Conservation (phyloP, 257 asterid genomes). For the Solanum rostratum region DNA sequence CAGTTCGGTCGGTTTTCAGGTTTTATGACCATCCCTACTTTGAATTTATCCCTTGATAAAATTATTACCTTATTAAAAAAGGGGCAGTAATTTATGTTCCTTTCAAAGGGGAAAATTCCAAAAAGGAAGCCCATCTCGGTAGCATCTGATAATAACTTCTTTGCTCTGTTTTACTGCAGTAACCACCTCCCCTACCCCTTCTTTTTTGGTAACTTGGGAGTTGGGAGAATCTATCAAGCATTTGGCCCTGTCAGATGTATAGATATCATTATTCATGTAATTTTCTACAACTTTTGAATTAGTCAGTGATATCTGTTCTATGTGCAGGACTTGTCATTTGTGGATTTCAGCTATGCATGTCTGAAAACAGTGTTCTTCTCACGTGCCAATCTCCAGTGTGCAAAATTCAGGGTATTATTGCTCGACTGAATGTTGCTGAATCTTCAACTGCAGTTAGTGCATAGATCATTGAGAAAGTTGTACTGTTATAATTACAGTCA, state of each 20-base stretch:
- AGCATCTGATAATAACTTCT: background rate
- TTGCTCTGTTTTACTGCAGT: background rate
- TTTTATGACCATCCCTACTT: background rate
- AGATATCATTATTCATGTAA: background rate
- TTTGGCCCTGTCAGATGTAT: background rate
- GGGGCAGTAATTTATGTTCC: background rate
- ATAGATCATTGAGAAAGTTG: background rate
- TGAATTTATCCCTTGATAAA: background rate
- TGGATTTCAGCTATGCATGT: slow-evolving; percentile 90
- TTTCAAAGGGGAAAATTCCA: background rate
- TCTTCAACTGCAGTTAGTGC: background rate
- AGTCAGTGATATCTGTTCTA: background rate
- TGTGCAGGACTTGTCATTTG: slow-evolving; percentile 76
- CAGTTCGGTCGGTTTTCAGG: background rate
- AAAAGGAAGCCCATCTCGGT: background rate
- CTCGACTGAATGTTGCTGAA: background rate
- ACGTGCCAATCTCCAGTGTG: slow-evolving; percentile 88
- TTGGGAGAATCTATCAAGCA: background rate
- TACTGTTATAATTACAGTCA: background rate
- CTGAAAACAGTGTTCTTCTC: slow-evolving; percentile 78
- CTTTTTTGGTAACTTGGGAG: background rate
- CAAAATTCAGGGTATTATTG: slow-evolving; percentile 62
- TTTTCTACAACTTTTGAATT: background rate
- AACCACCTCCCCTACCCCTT: background rate
- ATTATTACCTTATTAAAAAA: background rate